phyloP scores from a whole-genome alignment of 768 basidiomycete species.

The Naganishia kalamii region DNA sequence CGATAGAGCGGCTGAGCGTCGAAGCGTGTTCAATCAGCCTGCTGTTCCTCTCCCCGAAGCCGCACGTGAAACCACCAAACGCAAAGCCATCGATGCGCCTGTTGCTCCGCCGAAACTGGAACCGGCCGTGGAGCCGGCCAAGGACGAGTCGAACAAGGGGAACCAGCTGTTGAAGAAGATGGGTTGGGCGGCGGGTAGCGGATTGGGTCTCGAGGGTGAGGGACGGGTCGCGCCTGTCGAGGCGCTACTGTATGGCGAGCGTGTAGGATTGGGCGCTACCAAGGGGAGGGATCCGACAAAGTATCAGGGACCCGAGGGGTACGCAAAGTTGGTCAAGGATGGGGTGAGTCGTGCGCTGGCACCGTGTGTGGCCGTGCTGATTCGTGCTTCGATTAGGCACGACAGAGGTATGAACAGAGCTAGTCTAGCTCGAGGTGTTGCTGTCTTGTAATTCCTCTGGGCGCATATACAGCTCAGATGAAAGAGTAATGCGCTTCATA shows the following conservation, averaged over 20 bases:
- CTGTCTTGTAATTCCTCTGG: too few species aligned
- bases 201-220: slow-evolving; percentile 72
- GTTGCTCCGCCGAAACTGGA: slow-evolving; percentile 58
- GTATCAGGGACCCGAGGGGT: slow-evolving; percentile 34
- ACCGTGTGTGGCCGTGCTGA: neutral
- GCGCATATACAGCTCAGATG: too few species aligned
- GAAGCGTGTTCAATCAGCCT: slow-evolving; percentile 85
- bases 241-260: slow-evolving; percentile 68
- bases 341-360: slow-evolving; percentile 24
- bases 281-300: slow-evolving; percentile 61
- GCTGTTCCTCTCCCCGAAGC: slow-evolving; percentile 66
- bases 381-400: neutral
- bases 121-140: slow-evolving; percentile 61
- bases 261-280: slow-evolving; percentile 85
- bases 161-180: slow-evolving; percentile 93
- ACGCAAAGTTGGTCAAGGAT: slow-evolving; percentile 34
- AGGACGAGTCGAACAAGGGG: slow-evolving; percentile 80
- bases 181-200: slow-evolving; percentile 91
- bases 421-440: neutral
- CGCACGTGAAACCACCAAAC: slow-evolving; percentile 46
- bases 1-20: slow-evolving; percentile 86
- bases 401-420: slow-evolving; percentile 6
- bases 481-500: too few species aligned
- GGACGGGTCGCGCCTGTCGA: slow-evolving; percentile 84
- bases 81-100: slow-evolving; percentile 57